These are phyloP conservation scores for Heritiera fomes DNA, from an alignment of 345 rosid genomes.

Conservation along the genomic window DNA sequence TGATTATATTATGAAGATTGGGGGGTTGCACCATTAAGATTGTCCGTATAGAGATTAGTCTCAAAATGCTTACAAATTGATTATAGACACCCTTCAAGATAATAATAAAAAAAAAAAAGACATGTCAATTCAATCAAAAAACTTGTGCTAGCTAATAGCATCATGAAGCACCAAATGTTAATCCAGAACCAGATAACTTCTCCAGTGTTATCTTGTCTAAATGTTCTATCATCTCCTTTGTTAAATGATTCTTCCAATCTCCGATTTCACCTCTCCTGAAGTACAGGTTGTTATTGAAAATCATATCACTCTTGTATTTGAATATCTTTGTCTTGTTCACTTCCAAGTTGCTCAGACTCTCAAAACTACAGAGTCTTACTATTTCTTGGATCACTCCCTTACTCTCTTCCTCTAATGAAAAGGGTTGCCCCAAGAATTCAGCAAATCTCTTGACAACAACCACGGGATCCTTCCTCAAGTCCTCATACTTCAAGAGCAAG, in stretches of 20 bases:
- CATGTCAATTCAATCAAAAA: too few relatives aligned
- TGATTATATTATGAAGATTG: too few relatives aligned
- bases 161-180: not conserved
- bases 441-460: constrained; percentile 9
- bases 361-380: constrained; percentile 30
- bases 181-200: constrained; percentile 31
- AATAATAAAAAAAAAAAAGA: too few relatives aligned
- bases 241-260: constrained; percentile 33
- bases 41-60: too few relatives aligned
- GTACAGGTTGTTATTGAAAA: constrained; percentile 9
- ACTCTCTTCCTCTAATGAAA: constrained; percentile 28
- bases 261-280: constrained; percentile 40
- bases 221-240: constrained; percentile 25
- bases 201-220: constrained; percentile 11
- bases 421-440: constrained; percentile 26
- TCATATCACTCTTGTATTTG: not conserved
- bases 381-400: constrained; percentile 27
- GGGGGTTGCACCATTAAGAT: too few relatives aligned
- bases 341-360: constrained; percentile 38
- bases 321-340: constrained; percentile 22
- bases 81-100: too few relatives aligned
- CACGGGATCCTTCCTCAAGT: constrained; percentile 29
- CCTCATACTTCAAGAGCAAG: constrained; percentile 30
- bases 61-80: too few relatives aligned
- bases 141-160: too few relatives aligned